A percentile compares a stretch with the other conserved stretches of the same genome.
These are phyloP conservation scores for Fusarium oxysporum DNA, from an alignment of 2,329 filamentous ascomycete species.

Conservation along the genomic window DNA sequence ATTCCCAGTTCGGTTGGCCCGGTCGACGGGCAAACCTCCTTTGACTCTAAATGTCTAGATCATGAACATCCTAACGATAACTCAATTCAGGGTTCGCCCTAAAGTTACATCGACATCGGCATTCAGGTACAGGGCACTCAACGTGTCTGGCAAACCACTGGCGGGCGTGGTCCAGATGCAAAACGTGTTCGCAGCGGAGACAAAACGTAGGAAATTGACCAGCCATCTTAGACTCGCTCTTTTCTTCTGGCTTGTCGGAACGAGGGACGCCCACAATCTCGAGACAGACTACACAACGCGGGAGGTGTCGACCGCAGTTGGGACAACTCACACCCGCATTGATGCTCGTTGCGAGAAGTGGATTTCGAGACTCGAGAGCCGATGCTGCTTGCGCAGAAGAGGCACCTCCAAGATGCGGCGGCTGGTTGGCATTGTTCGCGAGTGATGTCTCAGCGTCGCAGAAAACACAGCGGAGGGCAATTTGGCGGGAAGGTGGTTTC, in stretches of 20 bases:
- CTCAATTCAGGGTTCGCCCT: constrained; percentile 69
- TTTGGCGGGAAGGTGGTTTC: constrained; percentile 71
- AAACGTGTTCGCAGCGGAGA: constrained; percentile 74
- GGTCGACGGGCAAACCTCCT: background rate
- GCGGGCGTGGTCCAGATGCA: constrained; percentile 74
- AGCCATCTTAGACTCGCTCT: constrained; percentile 61
- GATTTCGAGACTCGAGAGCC: constrained; percentile 59
- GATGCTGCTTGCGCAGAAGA: constrained; percentile 38
- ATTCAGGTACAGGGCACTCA: constrained; percentile 77
- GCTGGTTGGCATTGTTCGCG: constrained; percentile 50
- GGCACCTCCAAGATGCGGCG: constrained; percentile 15
- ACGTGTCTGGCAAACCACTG: constrained; percentile 74
- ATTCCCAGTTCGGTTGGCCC: background rate
- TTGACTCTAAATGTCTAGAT: background rate
- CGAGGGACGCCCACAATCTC: constrained; percentile 74
- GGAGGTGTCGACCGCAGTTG: constrained; percentile 74
- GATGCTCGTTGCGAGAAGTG: constrained; percentile 68
- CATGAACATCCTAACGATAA: constrained; percentile 53
- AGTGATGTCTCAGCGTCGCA: constrained; percentile 73
- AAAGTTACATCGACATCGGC: constrained; percentile 73
- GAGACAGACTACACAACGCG: constrained; percentile 75
- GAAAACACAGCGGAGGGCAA: constrained; percentile 81
- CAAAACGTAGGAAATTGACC: constrained; percentile 77
- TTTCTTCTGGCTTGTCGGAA: constrained; percentile 67
- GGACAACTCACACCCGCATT: constrained; percentile 73